A percentile compares a stretch with the other conserved stretches of the same genome.
Evolutionary conservation across 164 flowering plant species (phyloP).

Genomic region (Cinnamomum chago): DNA sequence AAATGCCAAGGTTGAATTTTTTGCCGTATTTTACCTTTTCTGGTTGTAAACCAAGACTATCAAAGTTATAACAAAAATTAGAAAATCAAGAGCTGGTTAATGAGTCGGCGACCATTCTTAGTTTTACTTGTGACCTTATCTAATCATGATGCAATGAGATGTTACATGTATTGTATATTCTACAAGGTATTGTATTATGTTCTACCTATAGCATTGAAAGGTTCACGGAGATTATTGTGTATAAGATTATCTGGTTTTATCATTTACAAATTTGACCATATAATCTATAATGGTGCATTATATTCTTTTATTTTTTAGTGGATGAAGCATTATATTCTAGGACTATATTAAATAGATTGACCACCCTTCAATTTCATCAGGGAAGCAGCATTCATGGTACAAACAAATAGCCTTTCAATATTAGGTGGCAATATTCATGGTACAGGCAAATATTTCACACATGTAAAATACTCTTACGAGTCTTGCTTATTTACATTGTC

Average conservation of each 20-base stretch:
- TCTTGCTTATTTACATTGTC: not conserved
- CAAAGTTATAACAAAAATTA: too few relatives aligned
- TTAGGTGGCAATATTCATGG: not conserved
- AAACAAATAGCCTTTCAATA: not conserved
- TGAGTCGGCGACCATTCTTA: too few relatives aligned
- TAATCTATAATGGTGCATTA: too few relatives aligned
- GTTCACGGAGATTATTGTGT: not conserved
- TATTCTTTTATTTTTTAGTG: too few relatives aligned
- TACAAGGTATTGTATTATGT: not conserved
- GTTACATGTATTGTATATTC: not conserved
- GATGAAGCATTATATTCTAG: too few relatives aligned
- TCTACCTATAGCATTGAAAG: not conserved
- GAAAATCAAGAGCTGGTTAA: too few relatives aligned
- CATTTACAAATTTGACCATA: not conserved
- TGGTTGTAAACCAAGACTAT: too few relatives aligned
- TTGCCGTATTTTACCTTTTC: too few relatives aligned
- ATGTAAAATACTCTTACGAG: not conserved
- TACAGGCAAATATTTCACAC: not conserved
- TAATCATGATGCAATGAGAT: not conserved
- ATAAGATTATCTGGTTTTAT: not conserved
- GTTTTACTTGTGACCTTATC: not conserved
- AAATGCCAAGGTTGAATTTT: too few relatives aligned
- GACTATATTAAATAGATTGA: not conserved
- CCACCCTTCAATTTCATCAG: not conserved
- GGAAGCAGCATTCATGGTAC: not conserved